phyloP scores from a whole-genome alignment of 129 eudicot species.

The Oenanthe sinensis region DNA sequence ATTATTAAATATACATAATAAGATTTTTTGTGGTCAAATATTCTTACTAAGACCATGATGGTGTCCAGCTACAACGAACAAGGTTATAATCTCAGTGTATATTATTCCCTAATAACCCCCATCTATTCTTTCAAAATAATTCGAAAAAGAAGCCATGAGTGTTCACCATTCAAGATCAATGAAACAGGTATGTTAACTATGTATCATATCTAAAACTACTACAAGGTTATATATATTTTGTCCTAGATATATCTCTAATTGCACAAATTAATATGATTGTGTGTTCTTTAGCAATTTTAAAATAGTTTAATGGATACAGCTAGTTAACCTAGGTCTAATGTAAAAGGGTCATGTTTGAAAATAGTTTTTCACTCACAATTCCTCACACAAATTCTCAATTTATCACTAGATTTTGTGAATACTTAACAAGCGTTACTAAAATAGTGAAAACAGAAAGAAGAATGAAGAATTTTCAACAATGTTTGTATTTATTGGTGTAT shows the following conservation, averaged over 20 bases:
- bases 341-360: background rate
- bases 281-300: background rate
- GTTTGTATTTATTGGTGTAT: too few species aligned
- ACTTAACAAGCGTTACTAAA: background rate
- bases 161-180: background rate
- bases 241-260: background rate
- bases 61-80: background rate
- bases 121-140: background rate
- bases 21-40: background rate
- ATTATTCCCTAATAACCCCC: background rate
- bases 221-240: too few species aligned
- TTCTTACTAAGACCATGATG: background rate
- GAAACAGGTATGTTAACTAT: background rate
- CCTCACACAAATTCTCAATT: background rate
- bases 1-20: too few species aligned
- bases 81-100: background rate
- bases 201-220: too few species aligned
- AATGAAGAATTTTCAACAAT: too few species aligned
- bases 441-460: too few species aligned
- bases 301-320: background rate
- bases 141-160: background rate
- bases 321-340: background rate
- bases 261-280: background rate
- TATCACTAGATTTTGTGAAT: background rate
- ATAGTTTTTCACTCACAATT: background rate